Conservation (phyloP, 352 stramenopile species). For the Elongisporangium prolatum region DNA sequence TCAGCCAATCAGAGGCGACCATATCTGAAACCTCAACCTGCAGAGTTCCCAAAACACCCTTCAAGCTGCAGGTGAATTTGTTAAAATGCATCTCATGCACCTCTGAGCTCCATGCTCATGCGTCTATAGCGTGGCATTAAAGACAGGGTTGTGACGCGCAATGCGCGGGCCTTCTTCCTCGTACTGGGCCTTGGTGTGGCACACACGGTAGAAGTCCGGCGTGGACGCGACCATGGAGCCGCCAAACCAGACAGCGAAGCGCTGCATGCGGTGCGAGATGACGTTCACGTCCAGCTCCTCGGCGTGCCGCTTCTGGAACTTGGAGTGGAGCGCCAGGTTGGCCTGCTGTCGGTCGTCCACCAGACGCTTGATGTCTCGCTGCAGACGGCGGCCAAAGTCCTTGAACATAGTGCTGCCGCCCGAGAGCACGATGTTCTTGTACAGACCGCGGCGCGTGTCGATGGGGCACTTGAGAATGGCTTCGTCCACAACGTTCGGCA, state of each 20-base stretch:
- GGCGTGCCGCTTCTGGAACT: slow-evolving; percentile 57
- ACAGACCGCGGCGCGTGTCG: slow-evolving; percentile 91
- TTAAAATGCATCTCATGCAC: neutral
- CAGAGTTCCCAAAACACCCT: neutral
- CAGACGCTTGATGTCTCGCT: slow-evolving; percentile 93
- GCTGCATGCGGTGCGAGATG: slow-evolving; percentile 92
- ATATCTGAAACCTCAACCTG: neutral
- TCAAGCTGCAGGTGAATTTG: neutral
- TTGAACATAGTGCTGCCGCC: slow-evolving; percentile 97
- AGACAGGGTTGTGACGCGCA: slow-evolving; percentile 93
- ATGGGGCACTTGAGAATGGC: slow-evolving; percentile 95
- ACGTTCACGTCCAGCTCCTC: slow-evolving; percentile 92
- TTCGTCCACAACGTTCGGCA: slow-evolving; percentile 94
- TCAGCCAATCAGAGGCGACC: neutral
- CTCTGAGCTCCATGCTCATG: neutral
- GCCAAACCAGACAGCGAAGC: slow-evolving; percentile 95
- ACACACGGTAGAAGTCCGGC: slow-evolving; percentile 93
- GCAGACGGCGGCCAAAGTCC: slow-evolving; percentile 92
- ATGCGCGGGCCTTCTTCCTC: slow-evolving; percentile 95
- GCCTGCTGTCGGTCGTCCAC: slow-evolving; percentile 87
- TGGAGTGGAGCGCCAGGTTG: slow-evolving; percentile 80
- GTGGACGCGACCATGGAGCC: slow-evolving; percentile 93
- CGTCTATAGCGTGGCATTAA: slow-evolving; percentile 90
- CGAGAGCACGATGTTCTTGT: slow-evolving; percentile 96
- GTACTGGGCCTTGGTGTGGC: slow-evolving; percentile 96